Conservation (phyloP, 495 filamentous ascomycete species). For the Cercophora samala region DNA sequence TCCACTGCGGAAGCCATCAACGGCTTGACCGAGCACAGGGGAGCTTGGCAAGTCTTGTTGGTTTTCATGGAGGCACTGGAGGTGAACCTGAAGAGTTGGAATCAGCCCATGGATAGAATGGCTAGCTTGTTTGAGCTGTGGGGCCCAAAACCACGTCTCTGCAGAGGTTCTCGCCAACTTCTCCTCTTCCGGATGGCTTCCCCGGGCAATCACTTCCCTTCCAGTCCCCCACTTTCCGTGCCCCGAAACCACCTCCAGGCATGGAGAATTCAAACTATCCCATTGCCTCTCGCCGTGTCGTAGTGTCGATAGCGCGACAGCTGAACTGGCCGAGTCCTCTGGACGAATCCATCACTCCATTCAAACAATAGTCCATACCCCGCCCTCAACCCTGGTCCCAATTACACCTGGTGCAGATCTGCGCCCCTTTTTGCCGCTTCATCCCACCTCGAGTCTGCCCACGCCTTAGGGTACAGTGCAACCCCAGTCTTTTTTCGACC, state of each 20-base stretch:
- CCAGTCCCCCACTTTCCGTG: neutral
- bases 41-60: neutral
- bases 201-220: neutral
- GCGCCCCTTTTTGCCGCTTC: neutral
- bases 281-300: neutral
- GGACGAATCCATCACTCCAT: neutral
- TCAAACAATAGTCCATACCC: neutral
- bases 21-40: neutral
- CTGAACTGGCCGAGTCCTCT: too few species aligned
- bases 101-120: neutral
- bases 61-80: too few species aligned
- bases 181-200: neutral
- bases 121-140: neutral
- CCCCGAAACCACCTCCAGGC: neutral
- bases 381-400: neutral
- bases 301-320: neutral
- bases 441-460: neutral
- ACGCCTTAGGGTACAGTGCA: neutral
- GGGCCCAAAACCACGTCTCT: neutral
- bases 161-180: neutral
- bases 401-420: neutral
- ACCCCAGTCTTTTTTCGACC: neutral
- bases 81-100: too few species aligned
- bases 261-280: neutral
- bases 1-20: neutral